Base-by-base conservation (phyloP, 495 filamentous ascomycete species). In the Tetracladium marchalianum region DNA sequence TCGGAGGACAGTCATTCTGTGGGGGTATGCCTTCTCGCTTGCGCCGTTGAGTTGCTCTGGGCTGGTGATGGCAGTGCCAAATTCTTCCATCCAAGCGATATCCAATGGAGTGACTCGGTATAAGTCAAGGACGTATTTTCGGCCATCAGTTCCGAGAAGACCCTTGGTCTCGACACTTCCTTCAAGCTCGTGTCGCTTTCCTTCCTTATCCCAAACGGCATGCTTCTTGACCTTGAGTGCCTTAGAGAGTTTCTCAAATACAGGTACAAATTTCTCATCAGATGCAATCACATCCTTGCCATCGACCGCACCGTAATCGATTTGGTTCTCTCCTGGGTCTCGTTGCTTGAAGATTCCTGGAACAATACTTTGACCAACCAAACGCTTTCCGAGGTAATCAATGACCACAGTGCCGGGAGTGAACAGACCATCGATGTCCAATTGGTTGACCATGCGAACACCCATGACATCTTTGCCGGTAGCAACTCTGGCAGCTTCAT, bases 321-420 rank as follows among this genome's bases (percentile, higher is more conserved):
- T 96, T 66, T 96, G 93, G 64, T 92, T 87, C 75, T 96, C 90
- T 39, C 90, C 93, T 15, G 89, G 87, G 56, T 96, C 93, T 17
- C 90, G 81, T 67, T 96, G 93, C 67, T 95, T 95, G 78, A 99
- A 99, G 59, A 99, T 99, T 40, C 93, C 93, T 5, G 93, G 93
- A 6, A 99, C 93, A 50, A 99, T 96, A 58, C 87, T 95, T 70
- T 99, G 93, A 31, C 88, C 93, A 35, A 99, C 92, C 50, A 99
- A 83, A 47, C 93, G 87, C 71, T 92, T 95, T 40, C 93, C 93
- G 19, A 97, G 75, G 60, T 97, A 99, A 65, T 99, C 93, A 1
- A 97, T 85, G 9, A 97, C 88, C 13, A 96, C 85, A 15, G 93
- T 99, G 35, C 90, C 93, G 0, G 93, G 87, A 11, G 90, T 96